Percentiles rank a stretch among this genome's conserved stretches.
Conservation (phyloP, 2,329 filamentous ascomycete species). For the Epichloe gansuensis region DNA sequence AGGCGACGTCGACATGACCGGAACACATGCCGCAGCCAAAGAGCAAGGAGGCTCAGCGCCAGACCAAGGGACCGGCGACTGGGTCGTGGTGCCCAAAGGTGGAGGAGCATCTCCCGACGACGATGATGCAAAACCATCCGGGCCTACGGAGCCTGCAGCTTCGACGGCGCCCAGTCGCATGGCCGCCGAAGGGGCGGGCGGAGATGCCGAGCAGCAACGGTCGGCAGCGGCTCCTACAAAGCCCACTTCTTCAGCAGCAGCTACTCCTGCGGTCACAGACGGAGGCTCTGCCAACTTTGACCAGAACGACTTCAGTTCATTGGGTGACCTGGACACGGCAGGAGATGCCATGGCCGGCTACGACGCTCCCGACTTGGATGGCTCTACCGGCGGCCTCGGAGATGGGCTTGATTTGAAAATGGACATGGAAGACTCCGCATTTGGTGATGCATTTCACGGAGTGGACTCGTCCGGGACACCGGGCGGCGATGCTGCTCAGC, state of each 20-base stretch:
- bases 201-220: slow-evolving; percentile 9
- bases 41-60: slow-evolving; percentile 29
- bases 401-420: slow-evolving; percentile 48
- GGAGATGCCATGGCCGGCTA: slow-evolving; percentile 59
- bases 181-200: neutral
- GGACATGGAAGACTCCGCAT: slow-evolving; percentile 68
- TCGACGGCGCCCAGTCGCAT: neutral
- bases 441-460: slow-evolving; percentile 70
- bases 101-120: slow-evolving; percentile 33
- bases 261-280: slow-evolving; percentile 31
- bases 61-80: slow-evolving; percentile 47
- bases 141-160: neutral
- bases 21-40: slow-evolving; percentile 27
- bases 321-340: slow-evolving; percentile 56
- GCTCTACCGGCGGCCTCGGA: slow-evolving; percentile 31
- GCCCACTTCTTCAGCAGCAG: slow-evolving; percentile 28
- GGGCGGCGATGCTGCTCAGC: slow-evolving; percentile 16
- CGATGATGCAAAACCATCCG: slow-evolving; percentile 8
- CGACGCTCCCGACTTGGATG: slow-evolving; percentile 41
- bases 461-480: slow-evolving; percentile 31
- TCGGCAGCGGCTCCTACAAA: slow-evolving; percentile 18
- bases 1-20: slow-evolving; percentile 38
- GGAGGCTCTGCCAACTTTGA: slow-evolving; percentile 34
- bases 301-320: slow-evolving; percentile 48
- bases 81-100: slow-evolving; percentile 62